These are phyloP conservation scores for Eimeria acervulina DNA, from an alignment of 169 alveolate species.

Conservation along the genomic window DNA sequence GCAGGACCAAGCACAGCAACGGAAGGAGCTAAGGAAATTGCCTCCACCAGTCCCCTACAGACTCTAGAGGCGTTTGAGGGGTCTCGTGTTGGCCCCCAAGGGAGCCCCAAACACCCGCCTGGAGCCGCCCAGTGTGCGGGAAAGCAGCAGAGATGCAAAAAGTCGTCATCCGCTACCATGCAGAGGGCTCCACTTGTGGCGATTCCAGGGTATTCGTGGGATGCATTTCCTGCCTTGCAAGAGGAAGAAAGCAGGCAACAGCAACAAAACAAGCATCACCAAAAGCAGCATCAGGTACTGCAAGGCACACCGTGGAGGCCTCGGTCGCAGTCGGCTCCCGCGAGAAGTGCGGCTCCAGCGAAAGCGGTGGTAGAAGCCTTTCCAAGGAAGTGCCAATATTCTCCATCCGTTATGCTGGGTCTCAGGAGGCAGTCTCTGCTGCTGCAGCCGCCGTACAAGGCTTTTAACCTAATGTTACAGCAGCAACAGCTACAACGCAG, in stretches of 20 bases:
- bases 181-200: constrained; percentile 3
- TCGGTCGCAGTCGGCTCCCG: constrained; percentile 33
- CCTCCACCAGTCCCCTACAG: background rate
- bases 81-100: background rate
- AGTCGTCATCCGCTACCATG: constrained; percentile 10
- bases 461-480: constrained; percentile 2
- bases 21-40: background rate
- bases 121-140: background rate
- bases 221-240: background rate
- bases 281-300: background rate
- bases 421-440: background rate
- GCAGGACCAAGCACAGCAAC: background rate
- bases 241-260: background rate
- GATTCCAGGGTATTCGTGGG: background rate
- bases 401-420: background rate
- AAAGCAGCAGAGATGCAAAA: constrained; percentile 1
- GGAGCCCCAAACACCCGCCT: background rate
- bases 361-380: background rate
- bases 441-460: background rate
- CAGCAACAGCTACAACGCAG: constrained; percentile 4
- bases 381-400: background rate
- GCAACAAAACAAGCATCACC: background rate
- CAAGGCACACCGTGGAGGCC: background rate
- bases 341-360: background rate
- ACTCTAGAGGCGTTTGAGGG: background rate